phyloP scores from a whole-genome alignment of 352 stramenopile species.

The Globisporangium carolinianum region DNA sequence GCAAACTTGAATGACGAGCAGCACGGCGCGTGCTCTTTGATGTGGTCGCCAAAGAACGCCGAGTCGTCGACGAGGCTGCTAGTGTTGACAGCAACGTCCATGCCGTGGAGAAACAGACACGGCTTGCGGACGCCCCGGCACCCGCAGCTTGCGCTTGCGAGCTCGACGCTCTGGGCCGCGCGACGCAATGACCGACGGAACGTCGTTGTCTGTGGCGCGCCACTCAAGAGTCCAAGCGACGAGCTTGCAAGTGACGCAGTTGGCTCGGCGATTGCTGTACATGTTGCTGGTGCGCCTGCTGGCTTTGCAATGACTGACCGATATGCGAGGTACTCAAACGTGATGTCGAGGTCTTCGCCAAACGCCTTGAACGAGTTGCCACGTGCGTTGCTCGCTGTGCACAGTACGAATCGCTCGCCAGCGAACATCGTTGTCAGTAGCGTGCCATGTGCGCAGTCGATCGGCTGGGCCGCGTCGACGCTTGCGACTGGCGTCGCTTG shows the following conservation, averaged over 20 bases:
- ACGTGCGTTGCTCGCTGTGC: constrained; percentile 11
- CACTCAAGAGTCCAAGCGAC: constrained; percentile 11
- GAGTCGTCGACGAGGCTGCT: constrained; percentile 17
- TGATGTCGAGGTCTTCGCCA: constrained; percentile 32
- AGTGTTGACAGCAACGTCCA: constrained; percentile 13
- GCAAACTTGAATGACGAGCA: constrained; percentile 50
- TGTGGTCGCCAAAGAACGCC: constrained; percentile 33
- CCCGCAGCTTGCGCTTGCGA: constrained; percentile 18
- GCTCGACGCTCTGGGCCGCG: constrained; percentile 10
- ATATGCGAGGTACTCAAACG: constrained; percentile 20
- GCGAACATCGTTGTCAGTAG: constrained; percentile 3
- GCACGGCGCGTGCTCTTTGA: constrained; percentile 45
- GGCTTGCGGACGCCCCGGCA: constrained; percentile 29
- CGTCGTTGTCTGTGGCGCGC: constrained; percentile 8
- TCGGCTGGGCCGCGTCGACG: no score
- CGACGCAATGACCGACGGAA: constrained; percentile 15
- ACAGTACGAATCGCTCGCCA: constrained; percentile 34
- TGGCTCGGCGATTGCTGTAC: not conserved
- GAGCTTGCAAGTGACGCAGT: constrained; percentile 1
- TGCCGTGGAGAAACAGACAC: constrained; percentile 55
- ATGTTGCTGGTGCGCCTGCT: not conserved
- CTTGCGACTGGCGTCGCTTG: no score
- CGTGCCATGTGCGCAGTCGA: no score
- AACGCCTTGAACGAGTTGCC: constrained; percentile 27
- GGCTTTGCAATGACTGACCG: no score